Conservation (phyloP, 164 flowering plant species). For the Taxillus chinensis region DNA sequence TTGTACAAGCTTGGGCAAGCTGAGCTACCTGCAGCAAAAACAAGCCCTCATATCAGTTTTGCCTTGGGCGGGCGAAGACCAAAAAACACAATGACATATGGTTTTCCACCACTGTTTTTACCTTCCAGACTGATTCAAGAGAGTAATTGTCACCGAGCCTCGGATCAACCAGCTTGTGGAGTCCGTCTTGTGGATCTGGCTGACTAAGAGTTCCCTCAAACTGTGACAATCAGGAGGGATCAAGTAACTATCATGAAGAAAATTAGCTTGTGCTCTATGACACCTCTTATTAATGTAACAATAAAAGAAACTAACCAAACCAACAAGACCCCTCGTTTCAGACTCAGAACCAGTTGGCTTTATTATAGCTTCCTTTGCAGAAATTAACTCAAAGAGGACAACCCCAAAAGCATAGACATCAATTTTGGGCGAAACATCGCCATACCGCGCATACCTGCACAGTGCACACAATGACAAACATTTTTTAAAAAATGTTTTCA, state of each 20-base stretch:
- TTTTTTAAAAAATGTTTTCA: background rate
- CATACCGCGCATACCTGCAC: conserved; percentile 77
- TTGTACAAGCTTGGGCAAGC: conserved; percentile 77
- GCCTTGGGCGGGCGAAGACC: too few relatives aligned
- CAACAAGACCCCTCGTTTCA: conserved; percentile 73
- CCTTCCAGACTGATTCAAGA: conserved; percentile 60
- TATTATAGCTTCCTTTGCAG: conserved; percentile 74
- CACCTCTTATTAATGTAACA: background rate
- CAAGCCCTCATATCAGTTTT: background rate
- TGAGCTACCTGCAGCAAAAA: conserved; percentile 51
- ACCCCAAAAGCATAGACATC: conserved; percentile 97
- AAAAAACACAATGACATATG: too few relatives aligned
- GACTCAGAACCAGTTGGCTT: conserved; percentile 31
- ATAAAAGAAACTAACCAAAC: conserved; percentile 36
- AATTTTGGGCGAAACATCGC: conserved; percentile 78
- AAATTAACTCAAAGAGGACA: conserved; percentile 77
- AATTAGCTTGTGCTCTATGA: background rate
- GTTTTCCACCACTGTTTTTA: conserved; percentile 9
- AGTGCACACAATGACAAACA: too few relatives aligned
- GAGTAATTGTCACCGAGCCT: conserved; percentile 65
- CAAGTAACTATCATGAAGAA: background rate
- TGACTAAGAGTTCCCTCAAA: conserved; percentile 58
- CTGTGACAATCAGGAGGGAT: conserved; percentile 24
- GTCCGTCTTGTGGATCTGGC: conserved; percentile 42
- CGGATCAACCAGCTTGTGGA: conserved; percentile 53